phyloP scores from a whole-genome alignment of 2,329 filamentous ascomycete species.

The Ophiosphaerella korrae region DNA sequence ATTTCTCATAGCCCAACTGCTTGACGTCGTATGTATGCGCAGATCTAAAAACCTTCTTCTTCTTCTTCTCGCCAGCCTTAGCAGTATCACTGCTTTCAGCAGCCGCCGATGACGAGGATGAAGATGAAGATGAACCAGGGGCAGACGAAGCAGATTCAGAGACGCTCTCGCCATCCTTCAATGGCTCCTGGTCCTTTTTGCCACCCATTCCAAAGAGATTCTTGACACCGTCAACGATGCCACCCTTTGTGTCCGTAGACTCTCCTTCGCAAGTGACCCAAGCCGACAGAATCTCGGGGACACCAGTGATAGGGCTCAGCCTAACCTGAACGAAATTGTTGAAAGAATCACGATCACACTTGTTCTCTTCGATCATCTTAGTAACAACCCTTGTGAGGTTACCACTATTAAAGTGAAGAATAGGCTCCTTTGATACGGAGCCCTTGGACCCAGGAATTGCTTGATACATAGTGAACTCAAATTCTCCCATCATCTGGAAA shows the following conservation, averaged over 20 bases:
- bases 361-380: constrained; percentile 76
- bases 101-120: constrained; percentile 53
- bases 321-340: constrained; percentile 79
- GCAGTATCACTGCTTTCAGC: constrained; percentile 57
- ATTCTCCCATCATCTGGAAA: constrained; percentile 81
- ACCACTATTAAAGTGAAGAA: constrained; percentile 72
- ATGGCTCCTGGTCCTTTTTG: constrained; percentile 77
- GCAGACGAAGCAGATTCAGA: constrained; percentile 50
- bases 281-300: constrained; percentile 78
- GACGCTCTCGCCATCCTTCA: constrained; percentile 60
- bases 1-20: constrained; percentile 57
- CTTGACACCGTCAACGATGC: constrained; percentile 91
- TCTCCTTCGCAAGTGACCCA: constrained; percentile 85
- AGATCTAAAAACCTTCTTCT: constrained; percentile 58
- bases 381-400: constrained; percentile 87
- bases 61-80: constrained; percentile 54
- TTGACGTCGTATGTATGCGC: constrained; percentile 55
- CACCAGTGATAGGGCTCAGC: constrained; percentile 73
- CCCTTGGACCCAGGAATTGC: constrained; percentile 59
- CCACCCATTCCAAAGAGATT: constrained; percentile 93
- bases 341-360: constrained; percentile 77
- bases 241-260: constrained; percentile 70
- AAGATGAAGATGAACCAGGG: constrained; percentile 52
- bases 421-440: constrained; percentile 60
- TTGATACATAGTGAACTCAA: constrained; percentile 80